A percentile compares a stretch with the other conserved stretches of the same genome.
These are phyloP conservation scores for Acanthamoeba royreba DNA, from an alignment of 208 protist species.

Conservation along the genomic window DNA sequence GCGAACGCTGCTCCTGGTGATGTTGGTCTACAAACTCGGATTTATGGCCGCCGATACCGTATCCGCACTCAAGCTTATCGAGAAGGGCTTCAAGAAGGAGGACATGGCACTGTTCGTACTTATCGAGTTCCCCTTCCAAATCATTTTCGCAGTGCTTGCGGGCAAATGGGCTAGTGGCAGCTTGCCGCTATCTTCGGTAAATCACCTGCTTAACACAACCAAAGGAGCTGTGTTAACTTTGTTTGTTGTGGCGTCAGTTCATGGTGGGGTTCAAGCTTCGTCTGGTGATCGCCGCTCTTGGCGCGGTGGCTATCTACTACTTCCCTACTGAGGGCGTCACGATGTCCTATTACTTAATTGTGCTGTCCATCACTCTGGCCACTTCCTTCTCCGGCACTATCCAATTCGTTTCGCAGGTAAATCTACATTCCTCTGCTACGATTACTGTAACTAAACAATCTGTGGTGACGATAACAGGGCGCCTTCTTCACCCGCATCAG, in stretches of 20 bases:
- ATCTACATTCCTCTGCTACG: not conserved
- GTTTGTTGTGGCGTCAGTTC: not conserved
- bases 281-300: not conserved
- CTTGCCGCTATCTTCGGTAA: not conserved
- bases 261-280: not conserved
- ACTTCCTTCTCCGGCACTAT: conserved; percentile 32
- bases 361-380: not conserved
- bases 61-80: conserved; percentile 53
- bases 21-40: conserved; percentile 57
- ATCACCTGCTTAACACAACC: not conserved
- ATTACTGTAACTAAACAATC: not conserved
- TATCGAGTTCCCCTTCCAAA: conserved; percentile 61
- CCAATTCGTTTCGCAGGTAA: conserved; percentile 44
- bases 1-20: conserved; percentile 16
- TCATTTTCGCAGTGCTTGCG: conserved; percentile 55
- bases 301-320: conserved; percentile 36
- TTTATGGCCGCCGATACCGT: conserved; percentile 55
- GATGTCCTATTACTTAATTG: not conserved
- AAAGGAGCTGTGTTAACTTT: not conserved
- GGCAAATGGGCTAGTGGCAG: conserved; percentile 23
- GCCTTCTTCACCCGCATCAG: conserved; percentile 63
- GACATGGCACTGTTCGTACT: conserved; percentile 56
- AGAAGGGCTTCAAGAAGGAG: conserved; percentile 64
- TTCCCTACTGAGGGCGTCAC: not conserved
- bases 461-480: conserved; percentile 31